Base-by-base conservation (phyloP, 805 yeast species). In the Saccharomycodes ludwigii region DNA sequence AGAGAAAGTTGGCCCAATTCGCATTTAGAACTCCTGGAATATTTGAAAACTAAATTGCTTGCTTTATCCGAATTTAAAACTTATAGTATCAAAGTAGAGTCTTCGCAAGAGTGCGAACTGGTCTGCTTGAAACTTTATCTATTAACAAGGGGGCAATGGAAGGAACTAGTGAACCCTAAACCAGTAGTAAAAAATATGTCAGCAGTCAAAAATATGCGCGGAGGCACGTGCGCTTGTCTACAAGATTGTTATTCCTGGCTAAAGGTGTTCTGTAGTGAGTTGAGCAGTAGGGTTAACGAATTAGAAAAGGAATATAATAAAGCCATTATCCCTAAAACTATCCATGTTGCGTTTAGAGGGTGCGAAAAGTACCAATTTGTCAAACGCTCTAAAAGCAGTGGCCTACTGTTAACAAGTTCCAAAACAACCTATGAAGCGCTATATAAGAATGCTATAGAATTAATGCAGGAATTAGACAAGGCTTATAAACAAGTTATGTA, bases 161-260 rank as follows among this genome's bases (percentile, higher is more conserved):
- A 57, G 23, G 61, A 61, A n/a, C 76, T 73, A 15, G 56, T 91
- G 4, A 62, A 64, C 6, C 61, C 69, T 9, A 62, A 79, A 29
- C 68, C 74, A 0, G 72, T 73, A 17, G 63, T 81, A 6, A 83
- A 85, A 48, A 76, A 94, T 1, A 88, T 91, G 97, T 75, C 76
- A 56, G 78, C 95, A 0, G 75, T 76, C 30, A 91, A 91, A 49
- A 83, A 85, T 47, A 76, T 88, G 52, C 55, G 76, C 30, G 67
- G 71, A 0, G 61, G 62, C 8, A 59, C 73, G 0, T 73, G 86
- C 3, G 54, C 52, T 3, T 61, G 63, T 2, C 39, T 65, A 5
- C 59, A 58, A 2, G 94, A 82, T 42, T 70, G 81, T 15, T 40
- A 60, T 4, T 74, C 72, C 14, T 88, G 98, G 98, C 56, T 88